Evolutionary conservation across 352 stramenopile species (phyloP).

Genomic region (Phytophthora melonis): DNA sequence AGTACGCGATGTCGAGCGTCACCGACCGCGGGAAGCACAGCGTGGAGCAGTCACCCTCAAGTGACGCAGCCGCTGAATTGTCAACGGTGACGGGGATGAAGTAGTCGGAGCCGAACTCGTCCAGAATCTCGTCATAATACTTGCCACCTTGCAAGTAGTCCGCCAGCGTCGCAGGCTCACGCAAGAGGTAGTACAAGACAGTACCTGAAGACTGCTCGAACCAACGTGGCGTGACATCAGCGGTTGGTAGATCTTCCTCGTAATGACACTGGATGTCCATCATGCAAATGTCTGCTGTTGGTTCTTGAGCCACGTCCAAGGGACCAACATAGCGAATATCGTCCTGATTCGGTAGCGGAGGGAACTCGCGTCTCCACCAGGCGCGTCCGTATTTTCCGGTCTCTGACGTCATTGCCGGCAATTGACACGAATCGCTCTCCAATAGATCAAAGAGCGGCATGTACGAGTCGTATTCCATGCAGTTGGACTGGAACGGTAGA

Average conservation of each 20-base stretch:
- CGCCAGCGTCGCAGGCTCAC: constrained; percentile 91
- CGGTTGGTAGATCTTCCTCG: constrained; percentile 92
- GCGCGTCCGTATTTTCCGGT: constrained; percentile 65
- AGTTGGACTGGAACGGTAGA: constrained; percentile 97
- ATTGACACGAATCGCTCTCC: constrained; percentile 91
- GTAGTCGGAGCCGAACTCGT: constrained; percentile 81
- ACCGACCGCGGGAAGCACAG: constrained; percentile 94
- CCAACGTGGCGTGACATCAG: constrained; percentile 95
- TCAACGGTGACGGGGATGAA: constrained; percentile 96
- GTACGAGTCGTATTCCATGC: constrained; percentile 96
- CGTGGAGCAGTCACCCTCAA: constrained; percentile 90
- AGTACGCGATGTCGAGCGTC: constrained; percentile 95
- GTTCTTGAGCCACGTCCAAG: constrained; percentile 87
- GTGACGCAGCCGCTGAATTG: constrained; percentile 70
- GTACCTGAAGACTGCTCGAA: constrained; percentile 94
- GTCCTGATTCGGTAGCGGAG: constrained; percentile 94
- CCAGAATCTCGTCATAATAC: constrained; percentile 76
- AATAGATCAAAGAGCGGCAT: constrained; percentile 94
- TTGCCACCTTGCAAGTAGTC: constrained; percentile 85
- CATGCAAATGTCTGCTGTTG: constrained; percentile 94
- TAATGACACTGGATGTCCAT: constrained; percentile 91
- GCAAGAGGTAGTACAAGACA: constrained; percentile 93
- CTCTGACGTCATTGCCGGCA: constrained; percentile 88
- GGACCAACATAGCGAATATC: constrained; percentile 93
- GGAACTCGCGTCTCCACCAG: constrained; percentile 80